Conservation (phyloP, 1,284 basidiomycete genomes). For the Jaminaea rosea region DNA sequence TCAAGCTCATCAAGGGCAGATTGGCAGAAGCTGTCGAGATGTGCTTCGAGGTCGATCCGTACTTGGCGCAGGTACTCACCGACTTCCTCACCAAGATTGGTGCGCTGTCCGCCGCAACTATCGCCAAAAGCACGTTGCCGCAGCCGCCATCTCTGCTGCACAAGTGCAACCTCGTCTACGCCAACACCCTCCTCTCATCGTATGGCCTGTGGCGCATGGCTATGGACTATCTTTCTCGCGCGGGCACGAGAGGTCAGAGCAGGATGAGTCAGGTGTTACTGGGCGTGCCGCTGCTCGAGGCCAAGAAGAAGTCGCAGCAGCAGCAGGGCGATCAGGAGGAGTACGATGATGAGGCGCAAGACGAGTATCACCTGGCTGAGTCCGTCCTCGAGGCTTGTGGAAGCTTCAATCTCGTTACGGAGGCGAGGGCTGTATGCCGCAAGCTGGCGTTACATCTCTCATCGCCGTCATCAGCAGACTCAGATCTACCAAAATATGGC, state of each 20-base stretch:
- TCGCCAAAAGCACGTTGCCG: too few species aligned
- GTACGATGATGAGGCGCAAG: not conserved
- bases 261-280: constrained; percentile 13
- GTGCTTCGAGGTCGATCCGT: not conserved
- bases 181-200: constrained; percentile 34
- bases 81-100: not conserved
- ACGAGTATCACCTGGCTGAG: not conserved
- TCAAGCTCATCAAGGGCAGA: not conserved
- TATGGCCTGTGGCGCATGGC: constrained; percentile 44
- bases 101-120: not conserved
- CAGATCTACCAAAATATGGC: not conserved
- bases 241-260: constrained; percentile 6
- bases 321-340: constrained; percentile 3
- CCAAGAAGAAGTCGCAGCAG: not conserved
- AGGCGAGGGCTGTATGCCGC: not conserved
- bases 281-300: constrained; percentile 12
- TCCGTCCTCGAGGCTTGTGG: not conserved
- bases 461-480: not conserved
- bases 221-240: constrained; percentile 29
- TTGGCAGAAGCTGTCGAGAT: not conserved
- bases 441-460: not conserved
- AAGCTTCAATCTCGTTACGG: not conserved
- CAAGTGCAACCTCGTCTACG: constrained; percentile 19
- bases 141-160: not conserved
- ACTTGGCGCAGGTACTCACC: not conserved